Conservation (phyloP, 129 eudicot species). For the Glebionis coronaria region DNA sequence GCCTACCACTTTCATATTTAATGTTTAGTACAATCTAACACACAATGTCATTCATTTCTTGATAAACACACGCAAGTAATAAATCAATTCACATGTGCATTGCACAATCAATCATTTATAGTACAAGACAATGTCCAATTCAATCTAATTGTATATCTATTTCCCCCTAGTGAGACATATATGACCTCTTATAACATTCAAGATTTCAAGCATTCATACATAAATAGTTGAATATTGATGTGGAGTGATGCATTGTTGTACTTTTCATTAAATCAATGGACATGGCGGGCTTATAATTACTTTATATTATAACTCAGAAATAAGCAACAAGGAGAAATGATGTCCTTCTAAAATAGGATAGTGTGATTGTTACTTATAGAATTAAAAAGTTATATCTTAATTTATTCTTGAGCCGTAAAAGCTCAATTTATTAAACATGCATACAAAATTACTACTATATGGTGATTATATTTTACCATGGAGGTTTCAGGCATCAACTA, state of each 20-base stretch:
- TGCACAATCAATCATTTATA: not conserved
- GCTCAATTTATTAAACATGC: not conserved
- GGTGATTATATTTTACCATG: constrained; percentile 1
- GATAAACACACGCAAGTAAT: not conserved
- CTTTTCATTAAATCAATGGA: not conserved
- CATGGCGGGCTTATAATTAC: not conserved
- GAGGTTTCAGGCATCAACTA: constrained; percentile 5
- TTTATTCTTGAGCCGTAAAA: not conserved
- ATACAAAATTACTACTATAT: not conserved
- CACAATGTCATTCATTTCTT: not conserved
- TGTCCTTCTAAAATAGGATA: not conserved
- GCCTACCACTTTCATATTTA: too few species aligned
- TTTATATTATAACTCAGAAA: not conserved
- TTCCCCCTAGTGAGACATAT: too few species aligned
- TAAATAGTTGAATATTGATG: too few species aligned
- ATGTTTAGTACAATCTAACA: too few species aligned
- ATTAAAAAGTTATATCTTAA: not conserved
- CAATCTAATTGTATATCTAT: too few species aligned
- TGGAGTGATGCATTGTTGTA: too few species aligned
- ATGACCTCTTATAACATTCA: too few species aligned
- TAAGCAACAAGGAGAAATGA: not conserved
- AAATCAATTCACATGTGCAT: not conserved
- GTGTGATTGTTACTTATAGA: too few species aligned
- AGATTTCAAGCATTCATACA: too few species aligned
- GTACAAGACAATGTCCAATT: not conserved